Evolutionary conservation across 2,329 filamentous ascomycete species (phyloP), one percentile per base, ranked within the genome.

Genomic region (Aspergillus proliferans): DNA sequence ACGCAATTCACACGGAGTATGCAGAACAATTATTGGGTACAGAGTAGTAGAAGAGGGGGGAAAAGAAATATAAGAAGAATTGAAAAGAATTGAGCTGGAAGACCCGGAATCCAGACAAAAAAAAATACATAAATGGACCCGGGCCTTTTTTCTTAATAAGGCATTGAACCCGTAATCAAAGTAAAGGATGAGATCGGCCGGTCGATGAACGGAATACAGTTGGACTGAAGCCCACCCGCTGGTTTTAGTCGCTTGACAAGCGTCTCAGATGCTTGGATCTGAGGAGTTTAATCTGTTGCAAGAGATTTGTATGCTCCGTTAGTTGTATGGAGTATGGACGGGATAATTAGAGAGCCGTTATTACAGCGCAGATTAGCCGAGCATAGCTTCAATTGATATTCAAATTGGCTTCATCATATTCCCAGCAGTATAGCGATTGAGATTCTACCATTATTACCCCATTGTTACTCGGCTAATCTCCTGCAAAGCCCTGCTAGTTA

Each of bases 161-260:
- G 26, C 26, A 30, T 18, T 36, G 14, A 18, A 36, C 8, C 43
- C 34, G 39, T 46, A 52, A 58, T 56, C 55, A 56, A 58, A 51
- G 26, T 6, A 39, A 55, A 58, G 54, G 55, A 52, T 51, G 48
- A 43, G 54, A 56, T 56, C 52, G 52, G 30, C 52, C 53, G 41
- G 43, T 14, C 24, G 26, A 28, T 43, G 41, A 18, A 26, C 21
- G 41, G 41, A 26, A 43, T 19, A n/a, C 8, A 15, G 14, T 40
- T 3, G n/a, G 38, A 22, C 8, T 19, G 8, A 9, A 40, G 38
- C 18, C 38, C 38, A 40, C 38, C 19, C 18, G 18, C 3, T 6
- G 18, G 1, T 40, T 12, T 40, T 40, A 40, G 15, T 21, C 5
- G 38, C 38, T 21, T 21, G 38, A 40, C 8, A 19, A 40, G 7